Conservation (phyloP, 208 protist genomes). For the Wallacemonas sp. region DNA sequence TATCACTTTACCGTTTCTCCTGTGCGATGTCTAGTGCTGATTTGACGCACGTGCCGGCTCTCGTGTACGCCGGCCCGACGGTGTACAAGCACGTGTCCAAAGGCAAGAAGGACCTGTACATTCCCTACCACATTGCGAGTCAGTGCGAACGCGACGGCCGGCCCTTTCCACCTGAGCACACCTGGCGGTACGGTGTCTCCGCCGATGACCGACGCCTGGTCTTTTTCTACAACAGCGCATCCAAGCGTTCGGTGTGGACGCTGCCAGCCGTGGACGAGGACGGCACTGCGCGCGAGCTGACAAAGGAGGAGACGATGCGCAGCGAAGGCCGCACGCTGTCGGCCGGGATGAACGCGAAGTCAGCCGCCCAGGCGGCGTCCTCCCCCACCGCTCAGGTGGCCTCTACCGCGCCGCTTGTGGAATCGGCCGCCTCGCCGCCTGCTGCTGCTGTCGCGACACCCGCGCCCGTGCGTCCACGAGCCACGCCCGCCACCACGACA, state of each 20-base stretch:
- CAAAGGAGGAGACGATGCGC: slow-evolving; percentile 21
- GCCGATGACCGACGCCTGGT: slow-evolving; percentile 52
- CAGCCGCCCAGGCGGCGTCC: neutral
- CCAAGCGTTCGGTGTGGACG: slow-evolving; percentile 56
- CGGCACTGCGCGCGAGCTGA: slow-evolving; percentile 27
- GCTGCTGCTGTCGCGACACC: neutral
- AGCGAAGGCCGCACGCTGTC: slow-evolving; percentile 12
- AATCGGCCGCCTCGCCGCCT: too few species aligned
- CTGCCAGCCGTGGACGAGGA: slow-evolving; percentile 45
- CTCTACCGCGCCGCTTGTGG: too few species aligned
- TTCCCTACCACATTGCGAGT: slow-evolving; percentile 30
- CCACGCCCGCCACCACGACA: neutral
- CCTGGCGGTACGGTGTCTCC: slow-evolving; percentile 63
- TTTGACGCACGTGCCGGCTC: slow-evolving; percentile 37
- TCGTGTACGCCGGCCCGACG: slow-evolving; percentile 53
- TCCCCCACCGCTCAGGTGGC: neutral
- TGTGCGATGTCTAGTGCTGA: neutral
- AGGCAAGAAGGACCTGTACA: slow-evolving; percentile 53
- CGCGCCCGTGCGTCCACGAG: neutral
- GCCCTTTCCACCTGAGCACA: slow-evolving; percentile 25
- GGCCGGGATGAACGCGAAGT: neutral
- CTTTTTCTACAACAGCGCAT: slow-evolving; percentile 59
- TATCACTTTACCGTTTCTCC: too few species aligned
- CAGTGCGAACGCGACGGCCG: slow-evolving; percentile 14
- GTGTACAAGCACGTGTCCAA: slow-evolving; percentile 47